Percentiles rank a stretch among this genome's conserved stretches.
Evolutionary conservation across 129 eudicot species (phyloP).

Genomic region (Calendula officinalis): DNA sequence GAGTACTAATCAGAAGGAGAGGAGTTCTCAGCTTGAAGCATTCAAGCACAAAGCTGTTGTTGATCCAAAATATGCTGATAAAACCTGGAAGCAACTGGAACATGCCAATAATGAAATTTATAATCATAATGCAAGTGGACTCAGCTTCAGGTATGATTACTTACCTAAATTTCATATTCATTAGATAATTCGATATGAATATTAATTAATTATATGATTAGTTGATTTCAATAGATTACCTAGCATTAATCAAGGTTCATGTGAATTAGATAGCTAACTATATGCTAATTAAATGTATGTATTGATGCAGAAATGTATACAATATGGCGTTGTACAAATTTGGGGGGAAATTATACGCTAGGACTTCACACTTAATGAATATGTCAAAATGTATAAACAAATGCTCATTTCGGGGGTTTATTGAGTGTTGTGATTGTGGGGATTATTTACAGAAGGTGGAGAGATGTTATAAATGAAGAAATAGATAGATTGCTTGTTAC

Average conservation of each 20-base stretch:
- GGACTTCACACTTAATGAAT: constrained; percentile 53
- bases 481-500: constrained; percentile 71
- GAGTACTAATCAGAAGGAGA: constrained; percentile 59
- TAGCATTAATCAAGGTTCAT: too few species aligned
- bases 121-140: constrained; percentile 74
- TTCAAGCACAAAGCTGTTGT: constrained; percentile 71
- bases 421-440: constrained; percentile 81
- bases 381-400: constrained; percentile 52
- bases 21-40: constrained; percentile 78
- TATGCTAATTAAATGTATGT: not conserved
- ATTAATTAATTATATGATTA: too few species aligned
- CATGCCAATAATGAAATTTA: constrained; percentile 82
- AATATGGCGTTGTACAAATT: constrained; percentile 82
- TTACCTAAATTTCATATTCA: too few species aligned
- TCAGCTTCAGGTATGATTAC: constrained; percentile 57
- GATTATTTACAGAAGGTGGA: constrained; percentile 75
- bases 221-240: too few species aligned
- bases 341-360: constrained; percentile 71
- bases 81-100: constrained; percentile 79
- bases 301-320: constrained; percentile 61
- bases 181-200: too few species aligned
- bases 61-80: constrained; percentile 85
- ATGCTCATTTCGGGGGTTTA: constrained; percentile 61
- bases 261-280: too few species aligned
- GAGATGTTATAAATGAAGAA: constrained; percentile 67